Percentiles rank a stretch among this genome's conserved stretches.
phyloP scores from a whole-genome alignment of 306 rosid genomes.

The Cucurbita ficifolia region DNA sequence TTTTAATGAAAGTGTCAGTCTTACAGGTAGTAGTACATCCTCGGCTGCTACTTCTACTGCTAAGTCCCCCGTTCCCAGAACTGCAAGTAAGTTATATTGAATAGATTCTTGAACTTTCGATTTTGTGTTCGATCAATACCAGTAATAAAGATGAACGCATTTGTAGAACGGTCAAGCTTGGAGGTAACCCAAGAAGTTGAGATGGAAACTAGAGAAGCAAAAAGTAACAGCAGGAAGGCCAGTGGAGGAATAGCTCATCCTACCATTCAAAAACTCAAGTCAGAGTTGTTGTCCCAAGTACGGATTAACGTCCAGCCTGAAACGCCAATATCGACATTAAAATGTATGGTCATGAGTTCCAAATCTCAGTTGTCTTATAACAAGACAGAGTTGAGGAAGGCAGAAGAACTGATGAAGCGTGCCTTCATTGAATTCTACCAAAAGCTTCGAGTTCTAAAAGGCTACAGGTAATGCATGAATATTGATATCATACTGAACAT shows the following conservation, averaged over 20 bases:
- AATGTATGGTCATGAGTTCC: constrained; percentile 25
- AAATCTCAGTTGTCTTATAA: constrained; percentile 26
- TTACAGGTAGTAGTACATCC: not conserved
- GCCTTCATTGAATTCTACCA: constrained; percentile 48
- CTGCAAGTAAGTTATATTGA: constrained; percentile 16
- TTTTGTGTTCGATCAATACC: too few relatives aligned
- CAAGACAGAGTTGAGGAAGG: constrained; percentile 38
- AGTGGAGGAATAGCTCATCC: not conserved
- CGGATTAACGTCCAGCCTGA: constrained; percentile 39
- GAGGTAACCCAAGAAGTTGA: constrained; percentile 29
- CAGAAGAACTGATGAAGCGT: constrained; percentile 29
- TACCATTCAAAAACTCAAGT: constrained; percentile 1
- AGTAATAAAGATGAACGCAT: too few relatives aligned
- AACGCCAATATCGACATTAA: constrained; percentile 41
- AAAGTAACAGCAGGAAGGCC: constrained; percentile 3
- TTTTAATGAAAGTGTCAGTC: not conserved
- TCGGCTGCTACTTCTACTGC: constrained; percentile 8
- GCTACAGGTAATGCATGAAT: constrained; percentile 31
- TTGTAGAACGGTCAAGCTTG: constrained; percentile 12
- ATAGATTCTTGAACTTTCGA: too few relatives aligned
- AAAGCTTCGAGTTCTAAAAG: constrained; percentile 47
- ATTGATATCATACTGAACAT: not conserved
- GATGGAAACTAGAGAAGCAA: constrained; percentile 26
- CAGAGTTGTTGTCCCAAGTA: constrained; percentile 36
- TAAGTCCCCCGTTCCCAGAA: constrained; percentile 1